These are phyloP conservation scores for Lactarius hengduanensis DNA, from an alignment of 768 basidiomycete genomes.

Conservation along the genomic window DNA sequence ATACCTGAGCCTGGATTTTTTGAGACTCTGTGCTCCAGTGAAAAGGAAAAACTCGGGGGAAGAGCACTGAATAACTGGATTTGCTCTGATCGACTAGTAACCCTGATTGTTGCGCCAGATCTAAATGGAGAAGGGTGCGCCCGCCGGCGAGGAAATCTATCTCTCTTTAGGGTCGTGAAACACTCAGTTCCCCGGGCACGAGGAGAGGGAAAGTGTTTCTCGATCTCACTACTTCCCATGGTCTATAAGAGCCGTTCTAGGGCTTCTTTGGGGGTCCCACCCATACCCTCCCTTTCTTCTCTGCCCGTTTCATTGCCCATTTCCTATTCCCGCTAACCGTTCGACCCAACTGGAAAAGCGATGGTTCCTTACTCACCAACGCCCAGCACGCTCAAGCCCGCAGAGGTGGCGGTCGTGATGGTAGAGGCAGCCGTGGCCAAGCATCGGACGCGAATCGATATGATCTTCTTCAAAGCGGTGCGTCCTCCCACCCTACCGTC, in stretches of 20 bases:
- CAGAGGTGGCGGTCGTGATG: slow-evolving; percentile 55
- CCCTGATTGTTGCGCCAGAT: background rate
- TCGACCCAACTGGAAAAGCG: background rate
- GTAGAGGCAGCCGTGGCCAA: slow-evolving; percentile 58
- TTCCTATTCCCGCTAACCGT: background rate
- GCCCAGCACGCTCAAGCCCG: slow-evolving; percentile 54
- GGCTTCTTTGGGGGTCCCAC: background rate
- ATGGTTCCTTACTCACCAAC: slow-evolving; percentile 39
- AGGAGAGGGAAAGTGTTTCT: background rate
- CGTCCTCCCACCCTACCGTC: slow-evolving; percentile 31
- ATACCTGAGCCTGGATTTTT: no score
- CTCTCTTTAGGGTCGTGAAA: background rate
- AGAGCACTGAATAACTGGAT: background rate
- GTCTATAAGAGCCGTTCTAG: background rate
- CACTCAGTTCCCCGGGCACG: background rate
- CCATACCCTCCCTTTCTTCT: background rate
- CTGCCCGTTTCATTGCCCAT: background rate
- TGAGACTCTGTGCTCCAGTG: background rate
- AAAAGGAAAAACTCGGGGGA: background rate
- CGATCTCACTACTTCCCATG: background rate
- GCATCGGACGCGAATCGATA: slow-evolving; percentile 60
- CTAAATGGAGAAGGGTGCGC: background rate
- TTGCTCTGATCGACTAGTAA: background rate
- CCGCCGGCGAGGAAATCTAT: background rate
- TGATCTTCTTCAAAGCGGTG: slow-evolving; percentile 68